Conservation (phyloP, 148 eudicot species). For the Chenopodium formosanum region DNA sequence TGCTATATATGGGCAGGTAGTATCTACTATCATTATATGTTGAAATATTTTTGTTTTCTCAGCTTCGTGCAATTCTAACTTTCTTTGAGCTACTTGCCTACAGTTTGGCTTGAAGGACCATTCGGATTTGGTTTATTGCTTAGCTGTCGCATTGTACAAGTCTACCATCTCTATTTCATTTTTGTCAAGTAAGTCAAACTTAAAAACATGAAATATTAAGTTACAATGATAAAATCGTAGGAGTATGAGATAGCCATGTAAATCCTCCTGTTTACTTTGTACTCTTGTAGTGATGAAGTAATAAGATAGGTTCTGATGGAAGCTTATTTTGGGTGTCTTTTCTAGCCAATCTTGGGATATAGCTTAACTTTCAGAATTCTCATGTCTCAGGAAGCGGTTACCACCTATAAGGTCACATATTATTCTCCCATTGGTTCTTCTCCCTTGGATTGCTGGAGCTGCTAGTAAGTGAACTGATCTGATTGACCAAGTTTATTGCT, state of each 20-base stretch:
- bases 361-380: background rate
- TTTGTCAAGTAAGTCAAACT: conserved; percentile 71
- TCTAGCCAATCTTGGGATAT: background rate
- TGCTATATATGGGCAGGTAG: conserved; percentile 92
- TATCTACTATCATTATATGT: background rate
- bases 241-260: background rate
- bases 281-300: background rate
- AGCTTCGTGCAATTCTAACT: conserved; percentile 4
- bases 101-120: conserved; percentile 96
- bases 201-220: background rate
- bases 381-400: conserved; percentile 67
- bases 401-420: conserved; percentile 69
- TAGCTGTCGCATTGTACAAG: conserved; percentile 80
- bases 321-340: background rate
- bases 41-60: background rate
- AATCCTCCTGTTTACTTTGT: background rate
- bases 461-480: conserved; percentile 44
- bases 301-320: conserved; percentile 1
- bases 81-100: conserved; percentile 1
- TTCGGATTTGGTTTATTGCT: conserved; percentile 92
- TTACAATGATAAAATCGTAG: background rate
- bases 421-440: conserved; percentile 61
- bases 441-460: conserved; percentile 80
- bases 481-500: background rate
- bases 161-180: conserved; percentile 70